Evolutionary conservation across 768 basidiomycete genomes (phyloP), one percentile per base, ranked within the genome.

Genomic region (Russula vinacea): DNA sequence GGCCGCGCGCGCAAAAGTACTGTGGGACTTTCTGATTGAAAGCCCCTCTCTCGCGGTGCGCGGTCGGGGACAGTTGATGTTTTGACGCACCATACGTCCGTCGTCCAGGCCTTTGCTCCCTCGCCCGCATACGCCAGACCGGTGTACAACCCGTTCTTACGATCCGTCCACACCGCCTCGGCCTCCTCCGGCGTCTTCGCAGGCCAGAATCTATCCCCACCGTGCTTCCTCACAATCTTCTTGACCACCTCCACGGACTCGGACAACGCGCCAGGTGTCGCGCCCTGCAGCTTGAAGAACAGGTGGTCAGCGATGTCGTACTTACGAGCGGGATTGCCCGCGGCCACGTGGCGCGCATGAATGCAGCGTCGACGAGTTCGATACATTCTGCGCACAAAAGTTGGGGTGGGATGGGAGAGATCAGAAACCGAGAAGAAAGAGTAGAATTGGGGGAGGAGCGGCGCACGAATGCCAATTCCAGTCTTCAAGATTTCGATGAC

Each of bases 271-370:
- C 79, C 75, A 0, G 78, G 76, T 1, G 85, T 82, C 10, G 86
- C 81, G 13, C 90, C 90, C 69, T 92, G 90, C 73, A 96, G 85
- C 73, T 94, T 92, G 81, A 96, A 89, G 77, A 93, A 92, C 13
- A 96, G 79, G 24, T 82, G 84, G 71, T 92, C 90, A 32, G 66
- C 58, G 37, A 72, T 69, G 62, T 62, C 69, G 37, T 70, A 65
- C 40, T 51, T 26, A 14, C 60, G 67, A 17, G 40, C 56, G 7
- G 70, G 86, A 66, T 76, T 79, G 68, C 83, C 84, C 61, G 76
- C 81, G 50, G 77, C 75, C 73, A 88, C 87, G 81, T 79, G 6
- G 87, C 81, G 39, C 77, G 74, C 82, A 92, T 88, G 73, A 86
- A 85, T 50, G 79, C 74, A 53, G 84, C 81, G 72, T 96, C 93